Conservation (phyloP, 306 rosid genomes). For the Vicia sativa region DNA sequence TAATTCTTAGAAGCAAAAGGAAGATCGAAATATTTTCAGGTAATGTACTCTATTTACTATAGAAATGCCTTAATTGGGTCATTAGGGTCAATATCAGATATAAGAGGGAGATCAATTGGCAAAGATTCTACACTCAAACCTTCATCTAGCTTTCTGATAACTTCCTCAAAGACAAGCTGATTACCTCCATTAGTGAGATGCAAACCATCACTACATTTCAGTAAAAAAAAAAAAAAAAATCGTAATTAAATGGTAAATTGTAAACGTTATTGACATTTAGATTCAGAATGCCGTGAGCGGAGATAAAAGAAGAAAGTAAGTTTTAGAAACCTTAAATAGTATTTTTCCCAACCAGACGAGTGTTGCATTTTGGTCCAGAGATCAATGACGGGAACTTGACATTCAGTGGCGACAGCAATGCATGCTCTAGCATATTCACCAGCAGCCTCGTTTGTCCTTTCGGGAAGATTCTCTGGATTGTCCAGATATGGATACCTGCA, state of each 20-base stretch:
- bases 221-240: constrained; percentile 7
- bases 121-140: constrained; percentile 55
- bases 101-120: constrained; percentile 66
- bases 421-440: constrained; percentile 78
- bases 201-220: constrained; percentile 74
- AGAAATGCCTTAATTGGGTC: constrained; percentile 70
- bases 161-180: constrained; percentile 69
- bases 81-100: constrained; percentile 58
- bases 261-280: not conserved
- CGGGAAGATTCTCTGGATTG: constrained; percentile 67
- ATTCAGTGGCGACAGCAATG: constrained; percentile 61
- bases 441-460: constrained; percentile 88
- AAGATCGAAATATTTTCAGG: constrained; percentile 3
- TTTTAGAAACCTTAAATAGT: constrained; percentile 52
- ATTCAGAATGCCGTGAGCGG: not conserved
- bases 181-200: constrained; percentile 70
- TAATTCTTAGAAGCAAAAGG: constrained; percentile 13
- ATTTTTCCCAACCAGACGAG: constrained; percentile 58
- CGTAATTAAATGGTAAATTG: not conserved
- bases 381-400: constrained; percentile 57
- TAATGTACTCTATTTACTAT: constrained; percentile 20
- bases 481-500: constrained; percentile 59
- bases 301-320: not conserved
- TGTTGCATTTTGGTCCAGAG: constrained; percentile 83
- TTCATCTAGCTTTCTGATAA: constrained; percentile 60